Conservation (phyloP, 75 land plant genomes). For the Cupressus sempervirens region DNA sequence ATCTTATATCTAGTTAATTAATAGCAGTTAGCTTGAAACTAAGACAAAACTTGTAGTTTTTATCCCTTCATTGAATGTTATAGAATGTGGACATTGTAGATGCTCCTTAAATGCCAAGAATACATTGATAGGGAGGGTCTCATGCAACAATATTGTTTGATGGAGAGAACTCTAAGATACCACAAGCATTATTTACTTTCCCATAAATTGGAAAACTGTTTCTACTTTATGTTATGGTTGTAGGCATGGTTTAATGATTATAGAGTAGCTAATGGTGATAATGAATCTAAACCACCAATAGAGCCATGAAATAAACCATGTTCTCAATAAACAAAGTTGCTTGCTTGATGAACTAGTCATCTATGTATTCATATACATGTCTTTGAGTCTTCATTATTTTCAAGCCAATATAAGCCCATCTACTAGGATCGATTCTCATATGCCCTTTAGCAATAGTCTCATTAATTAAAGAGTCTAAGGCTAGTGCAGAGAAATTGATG, state of each 20-base stretch:
- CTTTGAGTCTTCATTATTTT: not conserved
- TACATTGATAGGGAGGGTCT: too few species aligned
- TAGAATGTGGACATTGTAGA: constrained; percentile 22
- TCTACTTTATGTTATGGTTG: not conserved
- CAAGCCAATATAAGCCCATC: too few species aligned
- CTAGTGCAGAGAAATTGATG: not conserved
- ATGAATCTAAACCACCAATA: not conserved
- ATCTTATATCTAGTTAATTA: not conserved
- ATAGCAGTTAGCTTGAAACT: not conserved
- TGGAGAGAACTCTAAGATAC: too few species aligned
- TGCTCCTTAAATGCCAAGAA: too few species aligned
- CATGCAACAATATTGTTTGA: too few species aligned
- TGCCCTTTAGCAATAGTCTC: not conserved
- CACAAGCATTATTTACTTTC: too few species aligned
- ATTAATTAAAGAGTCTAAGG: not conserved
- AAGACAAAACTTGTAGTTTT: not conserved
- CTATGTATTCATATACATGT: not conserved
- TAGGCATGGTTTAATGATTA: not conserved
- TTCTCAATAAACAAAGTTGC: not conserved
- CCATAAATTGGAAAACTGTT: constrained; percentile 20
- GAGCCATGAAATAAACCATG: not conserved
- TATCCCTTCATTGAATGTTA: not conserved
- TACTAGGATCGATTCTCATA: not conserved
- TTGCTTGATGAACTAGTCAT: not conserved
- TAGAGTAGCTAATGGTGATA: not conserved